Conservation (phyloP, 352 stramenopile genomes). For the Pythium chondricola region DNA sequence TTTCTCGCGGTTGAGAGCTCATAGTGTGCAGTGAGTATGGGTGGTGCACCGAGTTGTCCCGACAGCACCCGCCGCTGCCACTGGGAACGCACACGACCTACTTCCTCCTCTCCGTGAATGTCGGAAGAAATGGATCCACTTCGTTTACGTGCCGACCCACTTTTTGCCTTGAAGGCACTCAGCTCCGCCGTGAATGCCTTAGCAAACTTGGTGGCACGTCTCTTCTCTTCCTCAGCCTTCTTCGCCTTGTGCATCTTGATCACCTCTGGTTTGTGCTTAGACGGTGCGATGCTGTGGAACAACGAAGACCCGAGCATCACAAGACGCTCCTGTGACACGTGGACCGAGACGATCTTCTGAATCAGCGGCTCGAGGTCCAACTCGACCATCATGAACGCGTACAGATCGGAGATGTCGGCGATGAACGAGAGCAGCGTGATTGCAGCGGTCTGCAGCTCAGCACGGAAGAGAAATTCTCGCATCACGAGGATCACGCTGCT, state of each 20-base stretch:
- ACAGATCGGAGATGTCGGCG: conserved; percentile 34
- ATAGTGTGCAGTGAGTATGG: conserved; percentile 28
- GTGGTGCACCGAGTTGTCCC: conserved; percentile 10
- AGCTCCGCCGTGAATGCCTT: conserved; percentile 22
- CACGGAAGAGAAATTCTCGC: conserved; percentile 67
- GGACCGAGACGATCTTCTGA: conserved; percentile 39
- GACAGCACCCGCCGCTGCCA: neutral
- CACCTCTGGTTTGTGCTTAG: conserved; percentile 30
- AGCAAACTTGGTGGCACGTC: conserved; percentile 27
- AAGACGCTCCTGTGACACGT: conserved; percentile 38
- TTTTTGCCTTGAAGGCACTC: conserved; percentile 2
- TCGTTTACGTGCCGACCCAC: no score
- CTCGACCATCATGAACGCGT: conserved; percentile 59
- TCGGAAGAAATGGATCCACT: no score
- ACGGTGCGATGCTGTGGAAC: conserved; percentile 34
- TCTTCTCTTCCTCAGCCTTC: conserved; percentile 26
- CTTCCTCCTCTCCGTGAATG: no score
- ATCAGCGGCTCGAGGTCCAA: conserved; percentile 31
- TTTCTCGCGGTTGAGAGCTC: conserved; percentile 5
- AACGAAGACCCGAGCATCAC: conserved; percentile 32
- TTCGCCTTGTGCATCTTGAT: conserved; percentile 26
- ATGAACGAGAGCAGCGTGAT: conserved; percentile 42
- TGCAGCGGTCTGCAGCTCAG: conserved; percentile 35
- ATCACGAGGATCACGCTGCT: conserved; percentile 29
- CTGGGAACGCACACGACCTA: neutral